Evolutionary conservation across 495 filamentous ascomycete species (phyloP).

Genomic region (Pseudotulostoma volvatum): DNA sequence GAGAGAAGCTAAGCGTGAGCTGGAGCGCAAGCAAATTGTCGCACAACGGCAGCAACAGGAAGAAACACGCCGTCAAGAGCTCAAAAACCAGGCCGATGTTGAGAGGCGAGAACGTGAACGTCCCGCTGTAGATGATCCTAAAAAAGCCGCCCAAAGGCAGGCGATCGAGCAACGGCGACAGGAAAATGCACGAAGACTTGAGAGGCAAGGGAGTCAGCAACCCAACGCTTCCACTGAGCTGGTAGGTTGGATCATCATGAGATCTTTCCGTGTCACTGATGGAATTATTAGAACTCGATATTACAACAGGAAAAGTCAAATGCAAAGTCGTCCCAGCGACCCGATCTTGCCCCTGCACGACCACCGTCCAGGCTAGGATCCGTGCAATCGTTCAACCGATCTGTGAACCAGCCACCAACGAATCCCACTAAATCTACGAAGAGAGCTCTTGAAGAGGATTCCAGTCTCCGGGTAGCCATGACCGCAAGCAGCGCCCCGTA

Average conservation of each 20-base stretch:
- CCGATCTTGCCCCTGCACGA: slow-evolving; percentile 33
- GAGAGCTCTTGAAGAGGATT: slow-evolving; percentile 37
- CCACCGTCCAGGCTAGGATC: slow-evolving; percentile 40
- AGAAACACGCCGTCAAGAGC: slow-evolving; percentile 31
- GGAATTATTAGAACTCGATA: slow-evolving; percentile 15
- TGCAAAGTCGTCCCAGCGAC: slow-evolving; percentile 28
- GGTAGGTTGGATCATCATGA: slow-evolving; percentile 23
- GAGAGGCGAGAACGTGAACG: slow-evolving; percentile 30
- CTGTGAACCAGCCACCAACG: slow-evolving; percentile 33
- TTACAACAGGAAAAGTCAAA: slow-evolving; percentile 28
- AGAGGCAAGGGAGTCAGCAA: slow-evolving; percentile 35
- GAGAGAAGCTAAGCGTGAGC: slow-evolving; percentile 61
- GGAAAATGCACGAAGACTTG: slow-evolving; percentile 47
- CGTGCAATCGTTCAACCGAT: slow-evolving; percentile 30
- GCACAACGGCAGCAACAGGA: slow-evolving; percentile 35
- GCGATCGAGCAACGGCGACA: slow-evolving; percentile 46
- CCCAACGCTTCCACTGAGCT: slow-evolving; percentile 20
- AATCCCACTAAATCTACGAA: slow-evolving; percentile 54
- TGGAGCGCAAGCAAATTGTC: slow-evolving; percentile 53
- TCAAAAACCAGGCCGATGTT: slow-evolving; percentile 28
- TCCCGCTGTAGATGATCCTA: slow-evolving; percentile 34
- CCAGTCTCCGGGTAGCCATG: slow-evolving; percentile 27
- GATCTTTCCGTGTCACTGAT: too few species aligned
- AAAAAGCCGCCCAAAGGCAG: slow-evolving; percentile 54
- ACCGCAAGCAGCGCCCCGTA: slow-evolving; percentile 27